phyloP scores from a whole-genome alignment of 495 filamentous ascomycete genomes.

The Collariella sp. region DNA sequence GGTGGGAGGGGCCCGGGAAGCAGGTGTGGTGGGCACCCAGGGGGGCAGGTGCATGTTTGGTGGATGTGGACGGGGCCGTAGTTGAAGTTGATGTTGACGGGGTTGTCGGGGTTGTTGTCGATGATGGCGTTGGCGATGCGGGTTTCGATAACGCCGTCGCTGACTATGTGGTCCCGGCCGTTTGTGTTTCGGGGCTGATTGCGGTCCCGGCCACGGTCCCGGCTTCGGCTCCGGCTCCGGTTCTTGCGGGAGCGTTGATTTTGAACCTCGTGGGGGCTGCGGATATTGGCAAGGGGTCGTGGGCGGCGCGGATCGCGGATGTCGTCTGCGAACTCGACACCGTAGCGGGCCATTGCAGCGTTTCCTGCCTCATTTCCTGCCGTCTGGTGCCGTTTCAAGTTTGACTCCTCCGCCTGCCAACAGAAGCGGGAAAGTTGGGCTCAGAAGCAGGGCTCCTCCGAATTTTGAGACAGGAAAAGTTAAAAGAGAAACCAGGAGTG shows the following conservation, averaged over 20 bases:
- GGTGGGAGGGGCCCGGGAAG: too few relatives aligned
- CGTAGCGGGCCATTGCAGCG: slow-evolving; percentile 1
- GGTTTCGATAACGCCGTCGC: not conserved
- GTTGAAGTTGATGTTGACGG: slow-evolving; percentile 10
- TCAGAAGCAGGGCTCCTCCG: not conserved
- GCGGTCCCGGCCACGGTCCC: not conserved
- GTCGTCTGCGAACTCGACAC: not conserved
- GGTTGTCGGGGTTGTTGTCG: not conserved
- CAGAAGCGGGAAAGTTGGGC: not conserved
- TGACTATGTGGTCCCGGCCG: not conserved
- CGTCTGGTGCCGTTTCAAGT: too few relatives aligned
- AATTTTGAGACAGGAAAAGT: not conserved
- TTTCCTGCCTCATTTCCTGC: not conserved
- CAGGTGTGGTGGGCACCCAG: too few relatives aligned
- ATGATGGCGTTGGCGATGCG: slow-evolving; percentile 3
- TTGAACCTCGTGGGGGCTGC: not conserved
- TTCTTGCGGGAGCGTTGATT: not conserved
- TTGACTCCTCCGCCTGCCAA: not conserved
- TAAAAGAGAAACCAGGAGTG: not conserved
- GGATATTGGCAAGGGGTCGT: slow-evolving; percentile 4
- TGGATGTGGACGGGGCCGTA: slow-evolving; percentile 11
- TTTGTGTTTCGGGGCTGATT: too few relatives aligned
- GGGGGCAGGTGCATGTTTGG: not conserved
- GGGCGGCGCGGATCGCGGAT: slow-evolving; percentile 1
- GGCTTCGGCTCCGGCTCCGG: not conserved